Base-by-base conservation (phyloP, 352 stramenopile genomes). In the Globisporangium canariense region DNA sequence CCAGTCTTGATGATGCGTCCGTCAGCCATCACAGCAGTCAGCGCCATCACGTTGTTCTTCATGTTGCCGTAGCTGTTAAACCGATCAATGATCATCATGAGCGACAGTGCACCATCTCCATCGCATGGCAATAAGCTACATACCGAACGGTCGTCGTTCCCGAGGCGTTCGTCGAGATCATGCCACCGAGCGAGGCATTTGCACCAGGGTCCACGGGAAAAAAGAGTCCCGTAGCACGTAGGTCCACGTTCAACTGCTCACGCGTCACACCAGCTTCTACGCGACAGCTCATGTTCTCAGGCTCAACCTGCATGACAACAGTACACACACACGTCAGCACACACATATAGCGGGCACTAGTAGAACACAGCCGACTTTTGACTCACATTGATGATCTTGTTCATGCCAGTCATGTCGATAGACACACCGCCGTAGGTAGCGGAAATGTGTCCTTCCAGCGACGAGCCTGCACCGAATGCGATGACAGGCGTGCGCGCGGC, bases 151-250 rank as follows among this genome's bases (percentile, higher is more conserved):
- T 96, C 10, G 90, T 97, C 4, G 89, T 97, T 36, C 91, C 91
- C 7, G 89, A 97, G 8, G 90, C 93, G 52, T 96, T 95, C 34
- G 89, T 97, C 7, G 89, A 80, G 55, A 90, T 82, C 97, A 99
- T 99, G n/a, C 97, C 97, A 25, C 97, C 97, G 22, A 99, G 76
- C 16, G 91, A 97, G 8, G 97, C 97, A 65, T 98, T 97, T 4
- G 97, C 96, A 50, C 97, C 97, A 1, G 97, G 97, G 70, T 99
- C 97, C n/a, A 99, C 91, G 6, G 96, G 83, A 73, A 99, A 99
- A 74, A 96, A 96, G 54, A 98, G 82, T 8, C 94, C 95, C 20
- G 89, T 96, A 13, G 86, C 83, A 8, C 83, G 82, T 47, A 98
- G 68, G 50, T 91, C 78, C 49, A 88, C 77, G 70, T 98, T 98